Evolutionary conservation across 805 yeast genomes (phyloP), one percentile per base, ranked within the genome.

Genomic region (Starmerella etchellsii): DNA sequence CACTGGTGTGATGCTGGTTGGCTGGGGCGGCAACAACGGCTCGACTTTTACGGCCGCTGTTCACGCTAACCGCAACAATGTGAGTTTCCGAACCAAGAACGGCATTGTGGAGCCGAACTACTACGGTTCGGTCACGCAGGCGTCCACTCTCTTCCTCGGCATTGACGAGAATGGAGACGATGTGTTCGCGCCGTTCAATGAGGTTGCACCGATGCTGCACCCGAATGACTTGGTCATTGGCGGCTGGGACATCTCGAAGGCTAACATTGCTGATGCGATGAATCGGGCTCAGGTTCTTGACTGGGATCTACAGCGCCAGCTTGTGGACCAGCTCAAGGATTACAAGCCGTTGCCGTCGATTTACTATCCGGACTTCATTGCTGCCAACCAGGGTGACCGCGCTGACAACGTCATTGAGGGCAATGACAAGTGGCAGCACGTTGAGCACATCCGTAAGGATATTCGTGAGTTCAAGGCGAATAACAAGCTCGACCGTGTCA

Each of bases 1-100:
- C 62, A 71, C 84, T 36, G 97, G 97, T 54, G 68, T 87, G 48
- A 64, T 87, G 75, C 70, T 88, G 48, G 96, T 87, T 27, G 97
- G 97, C 53, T 70, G 87, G 51, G 96, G 96, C 54, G 97, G 97
- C 63, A 87, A 87, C 70, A 87, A 87, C 58, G 97, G 96, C 62
- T 72, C 95, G 44, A 87, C 97, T 13, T 70, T 88, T 50, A 74
- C 85, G 40, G 85, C 88, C 34, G 78, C 95, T 9, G 69, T 78
- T 38, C 72, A 81, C 50, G 94, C 96, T 45, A 87, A 87, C 69
- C 83, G 78, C 55, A 70, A 81, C 60, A 71, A 81, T 47, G 60
- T 87, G 48, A 63, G 73, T 38, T 87, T 87, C 67, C 76, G 81
- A 57, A 84, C 81, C 54, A 85, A 84, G 65, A 77, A 76, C 41